These are phyloP conservation scores for Heterococcus sp. DNA, from an alignment of 108 stramenopile genomes.

Conservation along the genomic window DNA sequence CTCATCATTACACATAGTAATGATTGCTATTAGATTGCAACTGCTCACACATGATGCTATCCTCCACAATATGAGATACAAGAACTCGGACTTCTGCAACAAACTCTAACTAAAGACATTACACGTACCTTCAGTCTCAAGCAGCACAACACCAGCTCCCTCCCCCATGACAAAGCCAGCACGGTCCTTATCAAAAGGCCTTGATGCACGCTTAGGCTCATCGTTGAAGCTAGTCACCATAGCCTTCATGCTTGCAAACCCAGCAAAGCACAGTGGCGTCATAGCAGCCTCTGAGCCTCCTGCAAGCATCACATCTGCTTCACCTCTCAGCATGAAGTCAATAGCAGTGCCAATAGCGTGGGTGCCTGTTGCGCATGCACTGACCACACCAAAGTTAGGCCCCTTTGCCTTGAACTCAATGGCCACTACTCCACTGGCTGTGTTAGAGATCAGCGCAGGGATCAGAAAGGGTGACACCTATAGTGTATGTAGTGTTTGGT, in stretches of 20 bases:
- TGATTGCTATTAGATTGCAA: too few species aligned
- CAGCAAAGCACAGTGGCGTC: slow-evolving; percentile 78
- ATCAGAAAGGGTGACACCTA: slow-evolving; percentile 54
- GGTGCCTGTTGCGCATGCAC: slow-evolving; percentile 85
- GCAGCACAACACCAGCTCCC: slow-evolving; percentile 88
- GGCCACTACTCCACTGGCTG: slow-evolving; percentile 52
- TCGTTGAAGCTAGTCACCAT: slow-evolving; percentile 43
- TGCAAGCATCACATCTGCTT: slow-evolving; percentile 84
- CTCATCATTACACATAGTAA: too few species aligned
- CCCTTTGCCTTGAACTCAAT: slow-evolving; percentile 63
- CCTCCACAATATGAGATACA: too few species aligned
- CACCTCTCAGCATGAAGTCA: slow-evolving; percentile 72
- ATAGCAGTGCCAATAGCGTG: slow-evolving; percentile 88
- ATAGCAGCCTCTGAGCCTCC: slow-evolving; percentile 91
- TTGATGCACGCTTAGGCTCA: slow-evolving; percentile 59
- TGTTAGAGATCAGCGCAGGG: slow-evolving; percentile 57
- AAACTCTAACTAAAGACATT: too few species aligned
- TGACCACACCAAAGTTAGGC: slow-evolving; percentile 88
- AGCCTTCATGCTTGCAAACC: slow-evolving; percentile 85
- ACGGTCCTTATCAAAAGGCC: slow-evolving; percentile 88
- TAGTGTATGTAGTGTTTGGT: too few species aligned
- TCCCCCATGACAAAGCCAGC: slow-evolving; percentile 98
- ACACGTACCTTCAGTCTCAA: slow-evolving; percentile 85
- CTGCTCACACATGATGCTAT: too few species aligned
- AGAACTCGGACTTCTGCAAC: too few species aligned